Evolutionary conservation across 495 filamentous ascomycete genomes (phyloP).

Genomic region (Antarctomyces pellizariae): DNA sequence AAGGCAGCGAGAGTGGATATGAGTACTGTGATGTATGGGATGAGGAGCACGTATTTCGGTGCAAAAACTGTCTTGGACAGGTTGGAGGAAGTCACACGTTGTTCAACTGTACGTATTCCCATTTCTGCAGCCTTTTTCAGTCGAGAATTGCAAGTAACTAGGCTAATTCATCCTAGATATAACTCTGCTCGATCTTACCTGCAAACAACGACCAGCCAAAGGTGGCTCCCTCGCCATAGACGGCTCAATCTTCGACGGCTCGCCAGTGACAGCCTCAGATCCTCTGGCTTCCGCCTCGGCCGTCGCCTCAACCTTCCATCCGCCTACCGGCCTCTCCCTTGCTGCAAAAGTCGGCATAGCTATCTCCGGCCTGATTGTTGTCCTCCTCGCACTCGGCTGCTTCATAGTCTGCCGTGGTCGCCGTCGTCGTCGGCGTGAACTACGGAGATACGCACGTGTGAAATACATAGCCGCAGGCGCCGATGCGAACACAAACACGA

Average conservation of each 20-base stretch:
- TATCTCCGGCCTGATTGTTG: slow-evolving; percentile 19
- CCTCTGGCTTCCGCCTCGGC: slow-evolving; percentile 14
- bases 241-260: slow-evolving; percentile 23
- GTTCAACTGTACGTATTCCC: slow-evolving; percentile 20
- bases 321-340: slow-evolving; percentile 18
- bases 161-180: slow-evolving; percentile 12
- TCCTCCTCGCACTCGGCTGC: slow-evolving; percentile 20
- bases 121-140: background rate
- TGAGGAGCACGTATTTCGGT: slow-evolving; percentile 12
- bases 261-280: slow-evolving; percentile 18
- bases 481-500: background rate
- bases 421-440: slow-evolving; percentile 13
- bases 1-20: slow-evolving; percentile 4
- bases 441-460: too few relatives aligned
- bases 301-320: slow-evolving; percentile 10
- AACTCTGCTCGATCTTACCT: slow-evolving; percentile 22
- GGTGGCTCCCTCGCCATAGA: slow-evolving; percentile 19
- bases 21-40: slow-evolving; percentile 16
- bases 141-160: slow-evolving; percentile 1
- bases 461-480: background rate
- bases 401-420: slow-evolving; percentile 25
- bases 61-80: slow-evolving; percentile 14
- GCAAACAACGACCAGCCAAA: slow-evolving; percentile 17
- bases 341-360: slow-evolving; percentile 28
- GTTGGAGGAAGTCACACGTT: slow-evolving; percentile 11